Base-by-base conservation (phyloP, 352 stramenopile species). In the Phytophthora pistaciae region DNA sequence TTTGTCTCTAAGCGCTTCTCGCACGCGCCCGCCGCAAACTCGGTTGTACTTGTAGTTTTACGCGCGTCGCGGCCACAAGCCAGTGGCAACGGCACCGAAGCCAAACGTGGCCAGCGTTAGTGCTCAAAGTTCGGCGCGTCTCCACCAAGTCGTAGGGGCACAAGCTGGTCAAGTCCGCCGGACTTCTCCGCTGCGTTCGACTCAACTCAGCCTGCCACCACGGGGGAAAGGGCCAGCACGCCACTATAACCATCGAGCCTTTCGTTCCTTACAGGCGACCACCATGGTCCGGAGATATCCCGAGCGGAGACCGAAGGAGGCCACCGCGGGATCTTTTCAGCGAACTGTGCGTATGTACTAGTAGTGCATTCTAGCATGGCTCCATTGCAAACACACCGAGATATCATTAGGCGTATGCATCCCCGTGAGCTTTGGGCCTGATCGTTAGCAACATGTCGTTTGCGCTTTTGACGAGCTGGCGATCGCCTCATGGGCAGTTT, bases 161-260 rank as follows among this genome's bases (percentile, higher is more conserved):
- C 52, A 56, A 13, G 66, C 40, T 75, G 52, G 48, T 75, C 68
- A 79, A 79, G 62, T 79, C 23, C 18, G 57, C 72, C 72, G 72
- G 55, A 79, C 67, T 79, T 69, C 49, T 79, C 58, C n/a, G 44
- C 49, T 64, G 20, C 42, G 36, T 49, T 46, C 44, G 64, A 48
- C 55, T 77, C 70, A 74, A 77, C 70, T 77, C 60, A 74, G 40
- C 60, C 33, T 54, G 25, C 54, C 44, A 72, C 66, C 18, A 48
- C n/a, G 36, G 31, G 60, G 57, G 56, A 67, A 75, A 69, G 48
- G 46, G 56, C 48, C 70, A 50, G 42, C 42, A 50, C 42, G 42
- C 38, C 52, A 61, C 55, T 56, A 60, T 20, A 18, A 4, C 33
- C 40, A 3, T 11, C 21, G 40, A 66, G 49, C 27, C 64, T 73